Evolutionary conservation across 495 filamentous ascomycete genomes (phyloP).

Genomic region (Aspergillus sclerotiicarbonarius): DNA sequence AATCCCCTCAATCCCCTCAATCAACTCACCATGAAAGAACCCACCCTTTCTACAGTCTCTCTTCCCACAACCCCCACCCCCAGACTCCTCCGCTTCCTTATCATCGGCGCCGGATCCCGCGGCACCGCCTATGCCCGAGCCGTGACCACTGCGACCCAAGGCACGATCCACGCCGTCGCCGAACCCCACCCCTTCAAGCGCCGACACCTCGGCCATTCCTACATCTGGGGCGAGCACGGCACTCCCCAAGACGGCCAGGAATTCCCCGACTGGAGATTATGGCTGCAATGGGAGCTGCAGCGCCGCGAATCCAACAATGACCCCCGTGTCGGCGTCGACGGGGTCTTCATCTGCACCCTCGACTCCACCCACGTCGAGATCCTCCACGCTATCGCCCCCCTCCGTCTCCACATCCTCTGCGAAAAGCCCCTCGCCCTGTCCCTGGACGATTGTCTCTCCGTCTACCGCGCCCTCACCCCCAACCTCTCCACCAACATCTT

Average conservation of each 20-base stretch:
- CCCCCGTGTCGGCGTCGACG: slow-evolving; percentile 55
- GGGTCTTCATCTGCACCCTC: slow-evolving; percentile 80
- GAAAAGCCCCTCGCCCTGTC: slow-evolving; percentile 90
- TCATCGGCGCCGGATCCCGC: slow-evolving; percentile 86
- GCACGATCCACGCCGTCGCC: slow-evolving; percentile 69
- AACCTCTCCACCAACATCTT: slow-evolving; percentile 48
- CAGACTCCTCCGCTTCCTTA: slow-evolving; percentile 52
- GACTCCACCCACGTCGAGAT: slow-evolving; percentile 86
- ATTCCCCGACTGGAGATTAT: slow-evolving; percentile 74
- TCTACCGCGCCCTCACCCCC: slow-evolving; percentile 57
- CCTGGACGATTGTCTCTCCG: slow-evolving; percentile 68
- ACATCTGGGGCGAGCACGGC: slow-evolving; percentile 60
- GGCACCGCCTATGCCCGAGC: slow-evolving; percentile 74
- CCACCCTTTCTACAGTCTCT: slow-evolving; percentile 14
- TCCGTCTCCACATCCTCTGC: slow-evolving; percentile 81
- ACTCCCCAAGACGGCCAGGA: slow-evolving; percentile 52
- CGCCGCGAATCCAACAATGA: slow-evolving; percentile 40
- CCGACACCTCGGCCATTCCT: slow-evolving; percentile 58
- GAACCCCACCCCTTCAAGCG: slow-evolving; percentile 82
- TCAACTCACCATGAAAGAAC: slow-evolving; percentile 28
- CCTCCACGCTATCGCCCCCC: slow-evolving; percentile 63
- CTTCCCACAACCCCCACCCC: not conserved
- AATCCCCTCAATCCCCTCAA: not conserved
- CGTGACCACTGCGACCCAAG: slow-evolving; percentile 57
- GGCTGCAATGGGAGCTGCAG: slow-evolving; percentile 59